Conservation (phyloP, 179 eudicot genomes). For the Sideroxylon spinosum region DNA sequence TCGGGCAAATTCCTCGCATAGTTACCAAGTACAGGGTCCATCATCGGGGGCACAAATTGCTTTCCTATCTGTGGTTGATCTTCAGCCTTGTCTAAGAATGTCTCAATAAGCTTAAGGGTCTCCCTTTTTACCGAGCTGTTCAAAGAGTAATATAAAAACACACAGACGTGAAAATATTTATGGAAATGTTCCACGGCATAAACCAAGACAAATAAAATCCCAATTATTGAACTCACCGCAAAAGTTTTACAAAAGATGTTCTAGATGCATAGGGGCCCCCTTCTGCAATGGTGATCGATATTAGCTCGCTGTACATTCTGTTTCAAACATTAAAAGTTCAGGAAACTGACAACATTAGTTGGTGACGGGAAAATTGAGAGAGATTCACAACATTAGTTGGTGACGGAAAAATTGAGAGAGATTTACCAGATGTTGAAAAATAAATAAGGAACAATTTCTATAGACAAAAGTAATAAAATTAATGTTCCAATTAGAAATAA, state of each 20-base stretch:
- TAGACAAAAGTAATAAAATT: neutral
- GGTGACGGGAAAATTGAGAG: neutral
- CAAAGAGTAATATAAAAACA: neutral
- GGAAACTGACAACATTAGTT: neutral
- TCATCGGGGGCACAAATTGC: conserved; percentile 99
- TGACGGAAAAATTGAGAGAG: neutral
- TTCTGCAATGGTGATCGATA: conserved; percentile 75
- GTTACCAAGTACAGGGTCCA: conserved; percentile 98
- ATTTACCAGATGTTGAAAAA: neutral
- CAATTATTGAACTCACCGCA: conserved; percentile 47
- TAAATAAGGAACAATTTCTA: too few relatives aligned
- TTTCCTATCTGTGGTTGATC: conserved; percentile 93
- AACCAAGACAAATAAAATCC: neutral
- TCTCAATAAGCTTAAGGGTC: conserved; percentile 88
- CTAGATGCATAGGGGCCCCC: conserved; percentile 93
- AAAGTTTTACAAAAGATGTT: conserved; percentile 86
- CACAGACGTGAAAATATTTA: neutral
- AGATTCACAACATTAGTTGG: neutral
- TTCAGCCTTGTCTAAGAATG: conserved; percentile 97
- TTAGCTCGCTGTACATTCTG: conserved; percentile 99
- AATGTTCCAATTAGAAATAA: neutral
- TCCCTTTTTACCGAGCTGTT: conserved; percentile 95
- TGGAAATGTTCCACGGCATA: neutral
- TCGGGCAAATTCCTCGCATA: conserved; percentile 95
- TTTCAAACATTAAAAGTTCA: conserved; percentile 16